A percentile compares a stretch with the other conserved stretches of the same genome.
These are phyloP conservation scores for Rosa rugosa DNA, from an alignment of 306 rosid genomes.

Conservation along the genomic window DNA sequence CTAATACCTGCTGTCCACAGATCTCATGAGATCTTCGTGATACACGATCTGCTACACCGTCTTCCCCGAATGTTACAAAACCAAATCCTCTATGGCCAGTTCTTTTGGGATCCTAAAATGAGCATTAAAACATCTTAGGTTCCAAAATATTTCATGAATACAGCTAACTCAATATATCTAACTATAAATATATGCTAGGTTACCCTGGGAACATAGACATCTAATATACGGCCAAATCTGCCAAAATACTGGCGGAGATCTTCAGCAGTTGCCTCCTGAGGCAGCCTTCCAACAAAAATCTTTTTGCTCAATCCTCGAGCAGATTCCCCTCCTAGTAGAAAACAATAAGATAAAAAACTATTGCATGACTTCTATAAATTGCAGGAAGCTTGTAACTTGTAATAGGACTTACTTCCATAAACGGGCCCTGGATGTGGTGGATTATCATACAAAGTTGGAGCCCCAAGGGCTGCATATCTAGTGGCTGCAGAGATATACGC, in stretches of 20 bases:
- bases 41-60: slow-evolving; percentile 91
- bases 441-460: slow-evolving; percentile 92
- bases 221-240: slow-evolving; percentile 85
- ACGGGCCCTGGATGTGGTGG: slow-evolving; percentile 51
- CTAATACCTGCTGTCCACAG: slow-evolving; percentile 82
- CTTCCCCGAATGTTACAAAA: slow-evolving; percentile 91
- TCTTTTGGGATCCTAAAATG: slow-evolving; percentile 78
- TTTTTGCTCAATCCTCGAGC: slow-evolving; percentile 68
- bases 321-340: slow-evolving; percentile 71
- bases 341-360: slow-evolving; percentile 13
- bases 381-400: slow-evolving; percentile 21
- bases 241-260: slow-evolving; percentile 94
- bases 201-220: slow-evolving; percentile 92
- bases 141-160: slow-evolving; percentile 12
- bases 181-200: slow-evolving; percentile 22
- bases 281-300: slow-evolving; percentile 87
- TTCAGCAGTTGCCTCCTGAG: slow-evolving; percentile 81
- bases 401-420: slow-evolving; percentile 72
- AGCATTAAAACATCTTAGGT: slow-evolving; percentile 6
- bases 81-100: slow-evolving; percentile 96
- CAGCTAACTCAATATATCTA: not conserved
- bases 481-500: slow-evolving; percentile 95
- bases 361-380: slow-evolving; percentile 15
- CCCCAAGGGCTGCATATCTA: slow-evolving; percentile 95
- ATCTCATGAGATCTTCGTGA: slow-evolving; percentile 90